These are phyloP conservation scores for Pascua sp. DNA, from an alignment of 1,284 basidiomycete species.

Conservation along the genomic window DNA sequence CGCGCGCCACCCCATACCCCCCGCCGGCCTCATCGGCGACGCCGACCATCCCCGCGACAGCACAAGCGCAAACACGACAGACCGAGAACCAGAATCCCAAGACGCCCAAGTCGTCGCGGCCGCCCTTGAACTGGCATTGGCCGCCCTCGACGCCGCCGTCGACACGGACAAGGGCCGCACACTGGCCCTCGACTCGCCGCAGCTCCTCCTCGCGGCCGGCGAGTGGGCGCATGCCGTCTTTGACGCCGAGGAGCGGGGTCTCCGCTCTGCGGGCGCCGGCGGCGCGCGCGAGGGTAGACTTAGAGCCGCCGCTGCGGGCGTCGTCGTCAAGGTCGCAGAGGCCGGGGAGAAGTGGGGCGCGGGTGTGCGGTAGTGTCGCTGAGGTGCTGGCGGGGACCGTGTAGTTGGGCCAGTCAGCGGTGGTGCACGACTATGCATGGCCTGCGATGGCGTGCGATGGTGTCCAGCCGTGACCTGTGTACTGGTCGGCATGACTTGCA, in stretches of 20 bases:
- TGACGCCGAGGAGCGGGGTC: constrained; percentile 62
- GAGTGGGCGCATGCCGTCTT: constrained; percentile 79
- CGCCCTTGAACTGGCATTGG: constrained; percentile 70
- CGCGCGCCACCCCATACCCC: constrained; percentile 55
- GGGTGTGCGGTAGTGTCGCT: background rate
- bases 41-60: no score
- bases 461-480: no score
- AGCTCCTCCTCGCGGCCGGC: constrained; percentile 65
- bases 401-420: no score
- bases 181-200: constrained; percentile 69
- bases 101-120: constrained; percentile 70
- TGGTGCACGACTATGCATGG: no score
- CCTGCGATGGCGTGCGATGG: no score
- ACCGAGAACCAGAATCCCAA: constrained; percentile 11
- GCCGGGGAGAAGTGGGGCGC: constrained; percentile 68
- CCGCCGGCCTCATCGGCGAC: background rate
- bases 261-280: constrained; percentile 57
- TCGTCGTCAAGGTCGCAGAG: constrained; percentile 74
- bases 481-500: no score
- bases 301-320: constrained; percentile 68
- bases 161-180: constrained; percentile 72
- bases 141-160: constrained; percentile 69
- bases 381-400: no score
- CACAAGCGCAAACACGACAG: background rate
- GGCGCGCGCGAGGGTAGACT: constrained; percentile 55